These are phyloP conservation scores for Colletotrichum costaricense DNA, from an alignment of 2,329 filamentous ascomycete genomes.

Conservation along the genomic window DNA sequence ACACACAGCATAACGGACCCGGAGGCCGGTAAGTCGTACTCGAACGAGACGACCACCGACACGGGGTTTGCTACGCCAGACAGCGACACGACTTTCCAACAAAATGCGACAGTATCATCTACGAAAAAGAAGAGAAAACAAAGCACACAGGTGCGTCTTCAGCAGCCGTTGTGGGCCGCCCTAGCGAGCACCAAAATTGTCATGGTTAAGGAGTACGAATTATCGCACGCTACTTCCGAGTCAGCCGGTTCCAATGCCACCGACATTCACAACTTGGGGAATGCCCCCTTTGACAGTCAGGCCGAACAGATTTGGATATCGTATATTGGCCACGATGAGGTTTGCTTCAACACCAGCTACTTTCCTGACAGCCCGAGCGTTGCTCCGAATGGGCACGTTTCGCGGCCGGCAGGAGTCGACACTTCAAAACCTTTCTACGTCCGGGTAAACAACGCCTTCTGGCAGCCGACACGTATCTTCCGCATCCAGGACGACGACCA, in stretches of 20 bases:
- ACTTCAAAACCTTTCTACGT: constrained; percentile 82
- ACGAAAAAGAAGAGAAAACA: constrained; percentile 90
- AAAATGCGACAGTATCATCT: constrained; percentile 67
- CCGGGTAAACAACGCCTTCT: constrained; percentile 80
- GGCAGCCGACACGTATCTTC: constrained; percentile 81
- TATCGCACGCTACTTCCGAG: constrained; percentile 81
- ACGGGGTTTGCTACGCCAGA: constrained; percentile 65
- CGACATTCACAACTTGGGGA: constrained; percentile 81
- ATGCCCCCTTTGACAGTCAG: constrained; percentile 77
- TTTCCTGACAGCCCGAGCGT: constrained; percentile 59
- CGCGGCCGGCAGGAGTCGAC: constrained; percentile 66
- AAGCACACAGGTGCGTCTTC: constrained; percentile 88
- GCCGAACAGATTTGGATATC: constrained; percentile 84
- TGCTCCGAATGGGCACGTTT: constrained; percentile 42
- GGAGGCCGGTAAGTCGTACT: constrained; percentile 66
- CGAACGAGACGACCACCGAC: constrained; percentile 50
- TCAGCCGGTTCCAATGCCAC: constrained; percentile 79
- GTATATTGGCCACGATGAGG: constrained; percentile 81
- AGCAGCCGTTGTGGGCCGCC: constrained; percentile 94
- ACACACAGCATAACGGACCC: constrained; percentile 66
- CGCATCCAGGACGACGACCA: constrained; percentile 52
- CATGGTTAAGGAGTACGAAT: constrained; percentile 90
- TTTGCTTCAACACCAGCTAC: constrained; percentile 79
- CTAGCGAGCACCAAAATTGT: constrained; percentile 97
- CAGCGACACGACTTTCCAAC: constrained; percentile 61